Evolutionary conservation across 2,329 filamentous ascomycete genomes (phyloP), one percentile per base, ranked within the genome.

Genomic region (Tolypocladium album): DNA sequence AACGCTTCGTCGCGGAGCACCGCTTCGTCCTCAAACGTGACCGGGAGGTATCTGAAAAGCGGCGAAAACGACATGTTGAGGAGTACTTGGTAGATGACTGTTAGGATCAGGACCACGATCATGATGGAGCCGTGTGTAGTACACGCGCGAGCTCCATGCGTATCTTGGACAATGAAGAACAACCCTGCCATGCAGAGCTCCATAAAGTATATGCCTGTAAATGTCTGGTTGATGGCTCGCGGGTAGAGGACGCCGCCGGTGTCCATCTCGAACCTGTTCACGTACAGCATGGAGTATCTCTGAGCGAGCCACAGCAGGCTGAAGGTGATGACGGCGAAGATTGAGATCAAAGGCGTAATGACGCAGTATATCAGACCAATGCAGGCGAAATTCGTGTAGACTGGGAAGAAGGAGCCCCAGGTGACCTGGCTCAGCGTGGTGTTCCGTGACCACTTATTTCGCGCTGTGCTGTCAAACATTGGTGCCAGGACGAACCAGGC

Each of bases 241-340:
- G 94, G 94, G 68, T 96, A 99, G 58, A 97, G 78, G 1, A 97
- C 82, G 52, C 94, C 94, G 47, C 94, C 94, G 0, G 93, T 99
- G 73, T 99, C 94, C 62, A 88, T 86, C 65, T 87, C 85, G 72
- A 96, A 95, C 58, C 92, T 89, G 34, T 87, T 95, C 61, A 99
- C 92, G 68, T 97, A 99, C 24, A 99, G 82, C 77, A 96, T 95
- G 66, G 93, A 93, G 75, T 97, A 97, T n/a, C 93, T 86, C 71
- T 97, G 92, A 0, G 94, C 93, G 53, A 97, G 80, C 92, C 92
- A 99, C 64, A 97, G 87, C 0, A 99, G 79, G 55, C 84, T 82
- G 71, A 97, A 97, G 0, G 93, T 97, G 71, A 97, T 85, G 67
- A 96, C 86, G 66, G 94, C 93, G 77, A 99, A 97, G 27, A 97